These are phyloP conservation scores for Debaryomyces sp. DNA, from an alignment of 1,139 yeast genomes.

Conservation along the genomic window DNA sequence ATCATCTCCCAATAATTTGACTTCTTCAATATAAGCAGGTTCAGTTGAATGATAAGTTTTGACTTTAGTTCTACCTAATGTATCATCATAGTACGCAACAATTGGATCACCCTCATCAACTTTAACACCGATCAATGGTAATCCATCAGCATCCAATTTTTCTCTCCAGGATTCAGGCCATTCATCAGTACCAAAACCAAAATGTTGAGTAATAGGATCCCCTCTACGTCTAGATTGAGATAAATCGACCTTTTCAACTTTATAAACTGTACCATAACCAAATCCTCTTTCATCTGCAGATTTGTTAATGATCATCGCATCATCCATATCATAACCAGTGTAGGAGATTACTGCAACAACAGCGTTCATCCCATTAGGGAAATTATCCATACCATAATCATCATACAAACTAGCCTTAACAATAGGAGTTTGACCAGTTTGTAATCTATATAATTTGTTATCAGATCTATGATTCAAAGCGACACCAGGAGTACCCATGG, in stretches of 20 bases:
- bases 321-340: conserved; percentile 99
- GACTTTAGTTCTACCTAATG: conserved; percentile 85
- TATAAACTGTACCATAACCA: conserved; percentile 95
- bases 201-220: conserved; percentile 92
- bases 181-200: conserved; percentile 90
- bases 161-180: conserved; percentile 93
- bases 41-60: conserved; percentile 94
- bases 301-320: conserved; percentile 97
- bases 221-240: conserved; percentile 81
- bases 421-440: conserved; percentile 96
- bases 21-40: conserved; percentile 95
- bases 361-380: conserved; percentile 98
- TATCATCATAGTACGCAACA: conserved; percentile 90
- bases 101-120: conserved; percentile 97
- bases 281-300: conserved; percentile 98
- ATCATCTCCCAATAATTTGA: conserved; percentile 88
- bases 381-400: conserved; percentile 96
- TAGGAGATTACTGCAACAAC: conserved; percentile 98
- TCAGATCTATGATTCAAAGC: conserved; percentile 92
- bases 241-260: conserved; percentile 89
- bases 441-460: conserved; percentile 89
- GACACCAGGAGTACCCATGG: conserved; percentile 99
- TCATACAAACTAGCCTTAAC: conserved; percentile 93
- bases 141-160: conserved; percentile 88
- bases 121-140: conserved; percentile 85